Conservation (phyloP, 495 filamentous ascomycete genomes). For the Penicillium lagena region DNA sequence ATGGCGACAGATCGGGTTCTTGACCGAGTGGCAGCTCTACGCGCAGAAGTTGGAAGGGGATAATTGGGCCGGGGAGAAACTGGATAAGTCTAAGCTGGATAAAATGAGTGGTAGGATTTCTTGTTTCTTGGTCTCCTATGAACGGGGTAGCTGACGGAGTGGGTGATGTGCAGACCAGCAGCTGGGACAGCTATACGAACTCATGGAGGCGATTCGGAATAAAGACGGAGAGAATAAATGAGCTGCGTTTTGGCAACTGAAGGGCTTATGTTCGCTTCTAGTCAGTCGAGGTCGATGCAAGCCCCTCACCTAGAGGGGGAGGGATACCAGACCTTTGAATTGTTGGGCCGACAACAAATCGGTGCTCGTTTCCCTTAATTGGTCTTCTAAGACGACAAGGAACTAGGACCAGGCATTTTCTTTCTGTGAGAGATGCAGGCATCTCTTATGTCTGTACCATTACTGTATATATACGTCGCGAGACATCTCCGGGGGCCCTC, state of each 20-base stretch:
- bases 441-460: neutral
- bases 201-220: slow-evolving; percentile 78
- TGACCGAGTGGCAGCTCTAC: slow-evolving; percentile 95
- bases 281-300: neutral
- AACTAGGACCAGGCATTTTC: too few species aligned
- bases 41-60: slow-evolving; percentile 86
- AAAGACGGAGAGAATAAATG: slow-evolving; percentile 15
- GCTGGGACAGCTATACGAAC: slow-evolving; percentile 84
- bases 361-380: too few species aligned
- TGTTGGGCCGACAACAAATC: too few species aligned
- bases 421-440: neutral
- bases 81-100: slow-evolving; percentile 72
- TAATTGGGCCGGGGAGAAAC: slow-evolving; percentile 67
- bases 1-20: slow-evolving; percentile 72
- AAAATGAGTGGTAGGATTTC: slow-evolving; percentile 88
- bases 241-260: neutral
- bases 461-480: neutral
- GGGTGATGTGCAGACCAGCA: slow-evolving; percentile 65
- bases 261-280: too few species aligned
- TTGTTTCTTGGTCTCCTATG: slow-evolving; percentile 1
- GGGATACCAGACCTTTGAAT: neutral
- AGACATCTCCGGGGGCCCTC: neutral
- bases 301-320: neutral
- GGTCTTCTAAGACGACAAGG: too few species aligned
- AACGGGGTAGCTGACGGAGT: slow-evolving; percentile 5